Base-by-base conservation (phyloP, 768 basidiomycete species). In the Russula vinacea region DNA sequence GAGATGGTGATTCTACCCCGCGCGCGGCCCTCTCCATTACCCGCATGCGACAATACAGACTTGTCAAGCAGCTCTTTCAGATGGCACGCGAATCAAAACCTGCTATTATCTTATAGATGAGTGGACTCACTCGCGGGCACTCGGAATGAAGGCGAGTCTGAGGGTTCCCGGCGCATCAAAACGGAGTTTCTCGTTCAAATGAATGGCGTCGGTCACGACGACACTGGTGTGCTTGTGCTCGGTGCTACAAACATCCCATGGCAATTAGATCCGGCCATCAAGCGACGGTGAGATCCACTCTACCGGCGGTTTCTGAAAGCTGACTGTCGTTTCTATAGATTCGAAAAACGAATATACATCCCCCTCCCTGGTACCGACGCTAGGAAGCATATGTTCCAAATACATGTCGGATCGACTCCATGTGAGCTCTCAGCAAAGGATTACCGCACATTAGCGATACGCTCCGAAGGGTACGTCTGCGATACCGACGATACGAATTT, bases 221-320 rank as follows among this genome's bases (percentile, higher is more conserved):
- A 97, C 74, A 91, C 91, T 0, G 97, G 97, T 10, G 92, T 99
- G 0, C 83, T 99, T 22, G 94, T 98, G 10, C 83, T 99, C 24
- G 97, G 95, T 35, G 97, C 97, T 10, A 99, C 97, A 5, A 99
- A 99, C 69, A 97, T 98, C 58, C 97, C 97, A 2, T 98, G 96
- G 96, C 92, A 94, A 73, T 82, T 98, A 52, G 96, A 98, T 73
- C 90, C 92, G 67, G 96, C 96, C 50, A 98, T 98, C 78, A 98
- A 98, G 76, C 89, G 97, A 73, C 85, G 96, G 85, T 90, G 58
- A 67, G 83, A 73, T 44, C 35, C 13, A 35, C 32, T 24, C 50
- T 17, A 3, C 53, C 11, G 55, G 40, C 47, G 40, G n/a, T 53
- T 24, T 50, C 29, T 17, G 53, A 56, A 57, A 39, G 29, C 42